These are phyloP conservation scores for Thalassiosira profunda DNA, from an alignment of 108 stramenopile species.

Conservation along the genomic window DNA sequence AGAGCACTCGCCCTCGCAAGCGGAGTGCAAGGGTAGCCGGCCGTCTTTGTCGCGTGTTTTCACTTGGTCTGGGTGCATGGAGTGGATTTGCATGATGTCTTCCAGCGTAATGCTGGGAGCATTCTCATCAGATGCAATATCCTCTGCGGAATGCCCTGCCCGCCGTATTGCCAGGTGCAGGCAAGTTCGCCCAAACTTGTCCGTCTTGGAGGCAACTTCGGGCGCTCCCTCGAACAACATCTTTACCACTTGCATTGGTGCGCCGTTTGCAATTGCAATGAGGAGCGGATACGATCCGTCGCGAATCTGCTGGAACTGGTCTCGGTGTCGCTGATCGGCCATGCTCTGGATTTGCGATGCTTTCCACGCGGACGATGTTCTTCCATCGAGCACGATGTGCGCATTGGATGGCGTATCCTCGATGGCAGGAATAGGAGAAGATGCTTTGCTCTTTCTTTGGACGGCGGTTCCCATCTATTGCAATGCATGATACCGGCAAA, in stretches of 20 bases:
- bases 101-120: background rate
- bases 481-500: no score
- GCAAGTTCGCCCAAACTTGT: constrained; percentile 37
- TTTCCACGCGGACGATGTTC: constrained; percentile 13
- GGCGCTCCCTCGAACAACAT: constrained; percentile 22
- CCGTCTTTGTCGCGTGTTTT: no score
- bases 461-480: constrained; percentile 10
- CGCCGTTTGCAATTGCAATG: constrained; percentile 39
- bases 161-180: constrained; percentile 26
- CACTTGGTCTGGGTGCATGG: no score
- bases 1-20: background rate
- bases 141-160: background rate
- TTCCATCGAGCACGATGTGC: constrained; percentile 18
- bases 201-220: constrained; percentile 20
- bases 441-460: constrained; percentile 1
- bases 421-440: background rate
- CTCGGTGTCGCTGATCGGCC: constrained; percentile 1
- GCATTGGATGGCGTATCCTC: background rate
- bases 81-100: no score
- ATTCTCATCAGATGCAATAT: background rate
- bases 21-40: no score
- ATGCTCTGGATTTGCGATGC: constrained; percentile 6
- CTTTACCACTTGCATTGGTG: constrained; percentile 16
- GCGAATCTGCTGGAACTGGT: constrained; percentile 24
- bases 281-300: constrained; percentile 44